Percentiles rank a stretch among this genome's conserved stretches.
Conservation (phyloP, 352 stramenopile genomes). For the Phytophthora citrophthora region DNA sequence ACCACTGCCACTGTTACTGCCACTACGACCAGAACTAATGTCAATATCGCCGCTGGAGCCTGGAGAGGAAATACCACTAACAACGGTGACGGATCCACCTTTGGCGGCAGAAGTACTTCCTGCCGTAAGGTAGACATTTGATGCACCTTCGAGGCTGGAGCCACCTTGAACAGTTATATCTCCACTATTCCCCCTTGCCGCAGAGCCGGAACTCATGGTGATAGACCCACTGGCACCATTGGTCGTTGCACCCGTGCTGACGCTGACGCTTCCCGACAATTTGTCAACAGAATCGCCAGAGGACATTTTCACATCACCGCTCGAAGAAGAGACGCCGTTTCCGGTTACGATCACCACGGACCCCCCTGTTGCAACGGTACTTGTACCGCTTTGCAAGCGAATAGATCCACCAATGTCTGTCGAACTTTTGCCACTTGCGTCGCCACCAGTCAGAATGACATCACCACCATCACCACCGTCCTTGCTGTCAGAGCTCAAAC, state of each 20-base stretch:
- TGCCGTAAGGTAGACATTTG: constrained; percentile 57
- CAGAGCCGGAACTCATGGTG: constrained; percentile 47
- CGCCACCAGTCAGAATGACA: constrained; percentile 67
- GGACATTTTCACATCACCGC: constrained; percentile 62
- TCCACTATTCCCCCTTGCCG: constrained; percentile 53
- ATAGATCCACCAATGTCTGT: constrained; percentile 61
- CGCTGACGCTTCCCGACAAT: constrained; percentile 53
- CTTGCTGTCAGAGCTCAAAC: constrained; percentile 51
- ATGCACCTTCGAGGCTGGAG: constrained; percentile 46
- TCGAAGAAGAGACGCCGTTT: constrained; percentile 64
- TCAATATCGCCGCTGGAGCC: constrained; percentile 66
- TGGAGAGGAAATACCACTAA: constrained; percentile 52
- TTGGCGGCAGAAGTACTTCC: constrained; percentile 52
- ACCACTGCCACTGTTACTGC: constrained; percentile 59
- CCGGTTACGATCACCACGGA: constrained; percentile 56
- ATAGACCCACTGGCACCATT: constrained; percentile 57
- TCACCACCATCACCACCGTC: constrained; percentile 74
- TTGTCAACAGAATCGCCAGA: constrained; percentile 56
- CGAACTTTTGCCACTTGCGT: constrained; percentile 55
- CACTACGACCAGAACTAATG: constrained; percentile 62
- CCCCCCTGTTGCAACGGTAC: constrained; percentile 58
- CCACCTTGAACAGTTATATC: constrained; percentile 63
- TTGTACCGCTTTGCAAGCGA: constrained; percentile 52
- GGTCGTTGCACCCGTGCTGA: constrained; percentile 45
- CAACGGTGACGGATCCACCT: constrained; percentile 54